A percentile compares a stretch with the other conserved stretches of the same genome.
Evolutionary conservation across 805 yeast genomes (phyloP).

Genomic region (Vanderwaltozyma verrucispora): DNA sequence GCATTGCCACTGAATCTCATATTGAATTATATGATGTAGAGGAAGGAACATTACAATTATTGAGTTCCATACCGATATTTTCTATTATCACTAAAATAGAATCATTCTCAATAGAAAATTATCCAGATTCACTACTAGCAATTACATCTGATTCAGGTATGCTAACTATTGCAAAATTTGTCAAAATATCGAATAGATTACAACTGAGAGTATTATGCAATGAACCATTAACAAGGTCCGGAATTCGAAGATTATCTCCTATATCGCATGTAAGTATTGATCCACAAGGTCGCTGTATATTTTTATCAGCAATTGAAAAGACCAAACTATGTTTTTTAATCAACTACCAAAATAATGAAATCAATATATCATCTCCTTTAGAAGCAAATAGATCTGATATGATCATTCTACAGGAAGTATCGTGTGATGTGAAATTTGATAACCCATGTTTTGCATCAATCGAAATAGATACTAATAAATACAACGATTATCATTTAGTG

Average conservation of each 20-base stretch:
- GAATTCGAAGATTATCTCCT: slow-evolving; percentile 64
- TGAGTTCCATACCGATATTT: slow-evolving; percentile 40
- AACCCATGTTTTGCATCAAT: slow-evolving; percentile 80
- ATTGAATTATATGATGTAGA: slow-evolving; percentile 33
- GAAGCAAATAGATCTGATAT: slow-evolving; percentile 46
- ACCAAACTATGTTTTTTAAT: slow-evolving; percentile 63
- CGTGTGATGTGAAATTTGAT: slow-evolving; percentile 66
- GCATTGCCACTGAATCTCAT: slow-evolving; percentile 26
- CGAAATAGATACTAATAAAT: slow-evolving; percentile 46
- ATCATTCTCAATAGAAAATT: slow-evolving; percentile 43
- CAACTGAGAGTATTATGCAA: slow-evolving; percentile 37
- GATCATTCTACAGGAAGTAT: slow-evolving; percentile 44
- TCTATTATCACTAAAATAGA: slow-evolving; percentile 47
- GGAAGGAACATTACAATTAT: slow-evolving; percentile 42
- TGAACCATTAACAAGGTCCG: slow-evolving; percentile 66
- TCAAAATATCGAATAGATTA: slow-evolving; percentile 28
- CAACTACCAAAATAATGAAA: slow-evolving; percentile 37
- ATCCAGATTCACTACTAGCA: slow-evolving; percentile 46
- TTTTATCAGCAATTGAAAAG: slow-evolving; percentile 64
- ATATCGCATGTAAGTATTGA: slow-evolving; percentile 65
- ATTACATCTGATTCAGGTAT: slow-evolving; percentile 77
- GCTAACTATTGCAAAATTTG: slow-evolving; percentile 31
- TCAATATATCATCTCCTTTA: slow-evolving; percentile 60
- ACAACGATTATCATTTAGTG: slow-evolving; percentile 34
- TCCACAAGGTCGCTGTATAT: slow-evolving; percentile 56